Evolutionary conservation across 2,329 filamentous ascomycete genomes (phyloP).

Genomic region (Coniochaeta sp.): DNA sequence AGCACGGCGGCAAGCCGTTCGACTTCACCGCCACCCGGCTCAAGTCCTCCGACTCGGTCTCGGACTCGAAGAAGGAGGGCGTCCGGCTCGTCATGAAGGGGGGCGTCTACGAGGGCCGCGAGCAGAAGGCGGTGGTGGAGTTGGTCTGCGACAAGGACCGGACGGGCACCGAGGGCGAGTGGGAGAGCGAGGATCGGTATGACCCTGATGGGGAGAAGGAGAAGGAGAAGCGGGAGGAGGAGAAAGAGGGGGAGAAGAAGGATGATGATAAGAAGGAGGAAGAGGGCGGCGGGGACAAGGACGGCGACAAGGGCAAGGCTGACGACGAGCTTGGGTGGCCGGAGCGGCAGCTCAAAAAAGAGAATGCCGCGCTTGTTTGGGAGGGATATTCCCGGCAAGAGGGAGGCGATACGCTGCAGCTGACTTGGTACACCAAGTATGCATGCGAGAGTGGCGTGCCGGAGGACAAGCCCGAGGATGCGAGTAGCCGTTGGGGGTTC

Average conservation of each 20-base stretch:
- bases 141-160: slow-evolving; percentile 71
- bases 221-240: slow-evolving; percentile 16
- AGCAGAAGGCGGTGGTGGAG: slow-evolving; percentile 74
- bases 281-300: slow-evolving; percentile 20
- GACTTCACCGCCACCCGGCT: slow-evolving; percentile 62
- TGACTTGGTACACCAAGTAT: slow-evolving; percentile 84
- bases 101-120: slow-evolving; percentile 44
- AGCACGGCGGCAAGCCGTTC: slow-evolving; percentile 49
- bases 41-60: slow-evolving; percentile 54
- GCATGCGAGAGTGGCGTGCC: slow-evolving; percentile 58
- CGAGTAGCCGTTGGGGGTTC: slow-evolving; percentile 71
- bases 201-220: slow-evolving; percentile 15
- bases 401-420: slow-evolving; percentile 51
- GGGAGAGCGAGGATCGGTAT: slow-evolving; percentile 48
- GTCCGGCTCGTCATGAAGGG: slow-evolving; percentile 61
- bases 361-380: slow-evolving; percentile 63
- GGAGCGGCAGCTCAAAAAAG: slow-evolving; percentile 46
- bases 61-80: slow-evolving; percentile 64
- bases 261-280: slow-evolving; percentile 18
- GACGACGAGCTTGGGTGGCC: slow-evolving; percentile 22
- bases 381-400: slow-evolving; percentile 59
- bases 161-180: slow-evolving; percentile 68
- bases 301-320: slow-evolving; percentile 27
- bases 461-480: slow-evolving; percentile 36
- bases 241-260: slow-evolving; percentile 18